Evolutionary conservation across 148 eudicot species (phyloP), one percentile per base, ranked within the genome.

Genomic region (Suaeda aralocaspica): DNA sequence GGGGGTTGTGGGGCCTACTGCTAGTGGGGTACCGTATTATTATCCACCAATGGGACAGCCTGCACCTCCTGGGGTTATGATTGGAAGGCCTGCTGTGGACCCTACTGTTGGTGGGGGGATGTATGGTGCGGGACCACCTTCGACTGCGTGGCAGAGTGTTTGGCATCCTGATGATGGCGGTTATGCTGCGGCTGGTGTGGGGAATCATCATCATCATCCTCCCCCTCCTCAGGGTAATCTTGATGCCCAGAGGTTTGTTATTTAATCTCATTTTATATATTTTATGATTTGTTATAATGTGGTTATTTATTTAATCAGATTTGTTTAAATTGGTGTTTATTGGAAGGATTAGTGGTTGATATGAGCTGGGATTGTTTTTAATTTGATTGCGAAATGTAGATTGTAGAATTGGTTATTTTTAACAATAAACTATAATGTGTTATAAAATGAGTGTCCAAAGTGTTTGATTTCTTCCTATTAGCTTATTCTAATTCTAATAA

Each of bases 91-190:
- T 41, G 87, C 88, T 33, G 65, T 84, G 72, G 91, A 84, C 36
- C 61, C 61, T 14, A 58, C 34, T 79, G 80, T 61, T 22, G 24
- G 64, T 14, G 68, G 41, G 0, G 95, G 81, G 39, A 61, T 83
- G 71, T 86, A 86, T 62, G 77, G 52, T 48, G 31, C 63, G 9
- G 63, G 24, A 12, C 76, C 85, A 13, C 90, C 96, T 6, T 83
- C 93, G 15, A 83, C 82, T 71, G 89, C 94, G 53, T 91, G 97
- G 97, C 97, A 91, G 83, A 82, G 87, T 44, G 92, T 88, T 58
- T 91, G 97, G 97, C 94, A 91, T 83, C 50, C 74, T 56, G 88
- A 80, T 39, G 87, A 83, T 58, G 90, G 79, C 22, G 76, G 77
- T 11, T 85, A 75, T 55, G 92, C 36, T 29, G 60, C 48, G 15